Percentiles rank a stretch among this genome's conserved stretches.
Conservation (phyloP, 23 red algal species). For the Agarophyton chilense region DNA sequence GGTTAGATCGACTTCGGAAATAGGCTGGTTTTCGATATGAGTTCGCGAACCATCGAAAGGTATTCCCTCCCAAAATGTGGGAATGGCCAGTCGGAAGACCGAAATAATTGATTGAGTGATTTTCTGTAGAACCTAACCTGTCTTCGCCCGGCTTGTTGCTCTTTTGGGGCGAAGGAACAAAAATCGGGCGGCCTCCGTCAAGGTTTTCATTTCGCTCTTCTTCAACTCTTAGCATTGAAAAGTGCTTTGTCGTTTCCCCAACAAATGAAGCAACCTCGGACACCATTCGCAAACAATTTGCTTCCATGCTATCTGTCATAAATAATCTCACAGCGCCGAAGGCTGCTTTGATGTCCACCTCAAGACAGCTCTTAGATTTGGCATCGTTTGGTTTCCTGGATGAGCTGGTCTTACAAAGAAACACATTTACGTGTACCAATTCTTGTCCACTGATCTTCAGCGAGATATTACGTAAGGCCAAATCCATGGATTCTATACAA, state of each 20-base stretch:
- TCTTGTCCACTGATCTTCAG: conserved; percentile 40
- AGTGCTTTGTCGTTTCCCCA: conserved; percentile 3
- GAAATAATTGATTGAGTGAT: background rate
- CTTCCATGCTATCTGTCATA: conserved; percentile 45
- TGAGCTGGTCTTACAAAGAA: conserved; percentile 48
- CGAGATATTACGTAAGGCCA: conserved; percentile 22
- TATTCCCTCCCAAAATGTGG: background rate
- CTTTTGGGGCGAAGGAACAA: background rate
- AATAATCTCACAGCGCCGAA: conserved; percentile 37
- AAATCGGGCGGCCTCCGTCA: background rate
- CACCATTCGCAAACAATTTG: conserved; percentile 50
- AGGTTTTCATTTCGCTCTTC: background rate
- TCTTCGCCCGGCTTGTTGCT: background rate
- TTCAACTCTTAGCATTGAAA: conserved; percentile 36
- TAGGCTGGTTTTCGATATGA: background rate
- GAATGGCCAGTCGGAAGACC: background rate
- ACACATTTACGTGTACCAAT: conserved; percentile 12
- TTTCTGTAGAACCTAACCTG: background rate
- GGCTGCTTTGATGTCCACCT: conserved; percentile 22
- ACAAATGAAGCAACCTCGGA: conserved; percentile 60
- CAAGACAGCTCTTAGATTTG: background rate
- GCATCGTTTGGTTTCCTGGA: background rate
- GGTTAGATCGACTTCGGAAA: background rate
- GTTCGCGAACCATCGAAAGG: background rate
- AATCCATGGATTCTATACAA: background rate